phyloP scores from a whole-genome alignment of 805 yeast genomes.

The Wickerhamiella kazuoi region DNA sequence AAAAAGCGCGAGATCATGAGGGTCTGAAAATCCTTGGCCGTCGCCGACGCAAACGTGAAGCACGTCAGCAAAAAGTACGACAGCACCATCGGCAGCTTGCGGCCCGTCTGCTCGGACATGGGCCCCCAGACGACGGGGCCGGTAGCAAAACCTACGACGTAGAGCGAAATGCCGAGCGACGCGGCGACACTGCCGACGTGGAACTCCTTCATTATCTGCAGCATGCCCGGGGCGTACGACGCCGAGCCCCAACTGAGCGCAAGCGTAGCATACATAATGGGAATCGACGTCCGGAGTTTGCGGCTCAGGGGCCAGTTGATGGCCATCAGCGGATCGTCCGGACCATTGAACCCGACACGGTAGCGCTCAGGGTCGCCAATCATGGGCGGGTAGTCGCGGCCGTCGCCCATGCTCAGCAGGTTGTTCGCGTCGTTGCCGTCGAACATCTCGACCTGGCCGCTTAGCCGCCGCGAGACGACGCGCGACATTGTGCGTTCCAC shows the following conservation, averaged over 20 bases:
- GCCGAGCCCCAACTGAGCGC: conserved; percentile 4
- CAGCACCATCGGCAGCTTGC: conserved; percentile 37
- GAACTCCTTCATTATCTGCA: conserved; percentile 31
- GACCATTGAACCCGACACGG: conserved; percentile 6
- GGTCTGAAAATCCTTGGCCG: conserved; percentile 56
- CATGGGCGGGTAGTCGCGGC: conserved; percentile 4
- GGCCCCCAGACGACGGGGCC: conserved; percentile 92
- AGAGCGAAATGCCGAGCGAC: conserved; percentile 58
- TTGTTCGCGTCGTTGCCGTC: background rate
- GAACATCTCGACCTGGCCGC: background rate
- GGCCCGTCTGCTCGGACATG: conserved; percentile 42
- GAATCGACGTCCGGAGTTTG: background rate
- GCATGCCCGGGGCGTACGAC: conserved; percentile 23
- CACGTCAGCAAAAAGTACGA: conserved; percentile 34
- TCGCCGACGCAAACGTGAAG: conserved; percentile 52
- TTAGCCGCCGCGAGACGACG: background rate
- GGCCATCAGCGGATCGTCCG: conserved; percentile 3
- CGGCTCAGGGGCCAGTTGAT: conserved; percentile 4
- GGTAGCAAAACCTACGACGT: conserved; percentile 82
- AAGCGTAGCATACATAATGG: conserved; percentile 9
- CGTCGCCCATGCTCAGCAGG: conserved; percentile 5
- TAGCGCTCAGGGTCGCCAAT: conserved; percentile 5
- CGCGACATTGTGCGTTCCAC: background rate
- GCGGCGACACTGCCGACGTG: conserved; percentile 53
- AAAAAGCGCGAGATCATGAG: conserved; percentile 58